phyloP scores from a whole-genome alignment of 495 filamentous ascomycete genomes.

The Aspergillus heteromorphus region DNA sequence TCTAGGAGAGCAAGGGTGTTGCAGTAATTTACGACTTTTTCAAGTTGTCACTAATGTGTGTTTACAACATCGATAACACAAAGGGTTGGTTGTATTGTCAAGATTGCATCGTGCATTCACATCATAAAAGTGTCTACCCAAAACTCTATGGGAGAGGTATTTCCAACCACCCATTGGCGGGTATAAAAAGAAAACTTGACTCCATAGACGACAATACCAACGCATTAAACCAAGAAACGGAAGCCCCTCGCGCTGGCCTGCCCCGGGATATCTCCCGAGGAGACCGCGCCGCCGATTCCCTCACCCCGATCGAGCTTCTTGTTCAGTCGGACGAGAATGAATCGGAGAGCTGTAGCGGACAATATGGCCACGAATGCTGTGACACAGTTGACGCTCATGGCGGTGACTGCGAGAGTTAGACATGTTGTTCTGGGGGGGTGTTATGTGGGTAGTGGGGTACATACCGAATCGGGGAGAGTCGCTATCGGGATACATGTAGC shows the following conservation, averaged over 20 bases:
- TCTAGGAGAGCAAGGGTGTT: no score
- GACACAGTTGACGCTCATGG: constrained; percentile 69
- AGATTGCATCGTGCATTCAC: no score
- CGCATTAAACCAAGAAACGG: constrained; percentile 43
- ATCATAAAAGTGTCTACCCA: no score
- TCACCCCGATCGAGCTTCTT: constrained; percentile 60
- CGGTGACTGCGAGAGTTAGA: constrained; percentile 39
- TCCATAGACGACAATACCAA: background rate
- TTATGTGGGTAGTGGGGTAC: constrained; percentile 5
- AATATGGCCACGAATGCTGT: constrained; percentile 63
- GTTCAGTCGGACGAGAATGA: constrained; percentile 65
- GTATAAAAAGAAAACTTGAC: background rate
- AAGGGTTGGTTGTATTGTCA: no score
- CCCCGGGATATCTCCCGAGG: constrained; percentile 46
- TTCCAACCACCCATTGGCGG: background rate
- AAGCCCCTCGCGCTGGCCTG: constrained; percentile 56
- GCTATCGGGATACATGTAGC: constrained; percentile 61
- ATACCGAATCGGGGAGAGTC: constrained; percentile 36
- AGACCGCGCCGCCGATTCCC: constrained; percentile 34
- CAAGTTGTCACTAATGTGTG: no score
- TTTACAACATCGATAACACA: no score
- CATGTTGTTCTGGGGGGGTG: background rate
- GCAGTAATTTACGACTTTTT: no score
- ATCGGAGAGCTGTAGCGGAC: constrained; percentile 56
- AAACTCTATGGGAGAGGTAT: no score